Evolutionary conservation across 345 rosid species (phyloP).

Genomic region (Eucalyptus polybractea): DNA sequence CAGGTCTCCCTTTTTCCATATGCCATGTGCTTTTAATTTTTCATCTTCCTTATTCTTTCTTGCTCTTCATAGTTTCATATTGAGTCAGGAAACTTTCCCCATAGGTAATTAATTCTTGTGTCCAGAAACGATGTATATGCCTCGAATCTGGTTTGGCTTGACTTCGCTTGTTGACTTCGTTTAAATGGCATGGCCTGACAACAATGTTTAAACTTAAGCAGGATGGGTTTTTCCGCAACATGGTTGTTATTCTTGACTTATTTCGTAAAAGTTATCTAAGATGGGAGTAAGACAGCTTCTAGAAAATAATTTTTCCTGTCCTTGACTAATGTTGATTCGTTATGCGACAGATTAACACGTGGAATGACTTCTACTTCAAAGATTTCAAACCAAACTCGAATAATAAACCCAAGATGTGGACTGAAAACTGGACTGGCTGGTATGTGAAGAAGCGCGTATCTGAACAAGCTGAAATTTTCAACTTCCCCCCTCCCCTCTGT

Average conservation of each 20-base stretch:
- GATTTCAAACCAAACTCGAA: conserved; percentile 44
- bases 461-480: not conserved
- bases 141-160: not conserved
- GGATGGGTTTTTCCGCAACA: not conserved
- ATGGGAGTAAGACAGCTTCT: not conserved
- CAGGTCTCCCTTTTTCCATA: not conserved
- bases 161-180: not conserved
- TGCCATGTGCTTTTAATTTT: not conserved
- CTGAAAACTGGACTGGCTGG: conserved; percentile 92
- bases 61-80: not conserved
- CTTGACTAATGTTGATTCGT: not conserved
- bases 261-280: not conserved
- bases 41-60: not conserved
- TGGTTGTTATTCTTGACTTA: not conserved
- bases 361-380: conserved; percentile 83
- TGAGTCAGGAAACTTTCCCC: not conserved
- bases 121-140: not conserved
- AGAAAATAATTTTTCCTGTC: not conserved
- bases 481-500: not conserved
- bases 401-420: conserved; percentile 85
- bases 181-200: not conserved
- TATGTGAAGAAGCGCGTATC: not conserved
- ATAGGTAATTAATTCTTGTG: not conserved
- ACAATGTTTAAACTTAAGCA: not conserved
- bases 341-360: conserved; percentile 48